Evolutionary conservation across 352 stramenopile species (phyloP).

Genomic region (Phytophthora cactorum): DNA sequence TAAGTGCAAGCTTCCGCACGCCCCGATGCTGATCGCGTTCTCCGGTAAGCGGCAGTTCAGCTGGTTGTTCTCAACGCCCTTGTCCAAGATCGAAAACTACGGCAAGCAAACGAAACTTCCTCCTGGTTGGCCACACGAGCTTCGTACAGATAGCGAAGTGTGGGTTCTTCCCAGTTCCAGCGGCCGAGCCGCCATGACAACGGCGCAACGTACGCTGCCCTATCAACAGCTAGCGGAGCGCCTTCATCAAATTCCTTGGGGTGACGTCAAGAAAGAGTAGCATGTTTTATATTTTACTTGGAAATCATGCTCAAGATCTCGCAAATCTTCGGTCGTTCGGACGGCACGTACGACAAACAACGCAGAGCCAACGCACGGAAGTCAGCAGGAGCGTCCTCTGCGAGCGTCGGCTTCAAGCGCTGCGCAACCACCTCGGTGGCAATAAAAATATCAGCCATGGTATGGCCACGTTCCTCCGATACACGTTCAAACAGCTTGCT

Average conservation of each 20-base stretch:
- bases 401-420: slow-evolving; percentile 46
- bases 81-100: slow-evolving; percentile 70
- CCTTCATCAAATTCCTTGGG: slow-evolving; percentile 68
- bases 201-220: slow-evolving; percentile 63
- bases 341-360: slow-evolving; percentile 61
- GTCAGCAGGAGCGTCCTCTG: slow-evolving; percentile 49
- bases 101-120: slow-evolving; percentile 66
- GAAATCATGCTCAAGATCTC: slow-evolving; percentile 50
- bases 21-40: slow-evolving; percentile 83
- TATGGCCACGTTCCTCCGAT: slow-evolving; percentile 49
- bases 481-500: slow-evolving; percentile 54
- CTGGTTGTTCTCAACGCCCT: slow-evolving; percentile 75
- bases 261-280: slow-evolving; percentile 23
- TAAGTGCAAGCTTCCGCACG: slow-evolving; percentile 50
- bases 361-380: slow-evolving; percentile 49
- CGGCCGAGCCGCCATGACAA: slow-evolving; percentile 84
- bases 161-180: slow-evolving; percentile 88
- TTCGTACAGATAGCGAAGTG: slow-evolving; percentile 64
- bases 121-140: slow-evolving; percentile 72
- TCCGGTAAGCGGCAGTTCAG: slow-evolving; percentile 89
- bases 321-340: slow-evolving; percentile 44
- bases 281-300: slow-evolving; percentile 33
- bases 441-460: slow-evolving; percentile 71
- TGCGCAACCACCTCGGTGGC: slow-evolving; percentile 54
- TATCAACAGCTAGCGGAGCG: slow-evolving; percentile 75